Evolutionary conservation across 768 basidiomycete species (phyloP).

Genomic region (Trichaptum fuscoviolaceum): DNA sequence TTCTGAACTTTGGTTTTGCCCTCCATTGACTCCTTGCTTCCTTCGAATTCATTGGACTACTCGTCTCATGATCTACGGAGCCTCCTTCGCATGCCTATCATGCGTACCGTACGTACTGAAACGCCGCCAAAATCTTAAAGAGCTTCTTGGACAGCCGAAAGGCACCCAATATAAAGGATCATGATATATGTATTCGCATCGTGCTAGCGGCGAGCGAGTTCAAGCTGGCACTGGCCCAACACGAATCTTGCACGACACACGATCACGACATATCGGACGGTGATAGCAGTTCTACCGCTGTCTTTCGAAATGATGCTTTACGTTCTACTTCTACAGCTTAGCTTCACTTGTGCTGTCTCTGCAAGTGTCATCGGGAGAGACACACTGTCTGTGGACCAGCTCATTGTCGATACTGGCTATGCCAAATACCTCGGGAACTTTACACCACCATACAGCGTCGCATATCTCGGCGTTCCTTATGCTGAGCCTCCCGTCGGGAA

Average conservation of each 20-base stretch:
- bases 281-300: no score
- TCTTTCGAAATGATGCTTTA: neutral
- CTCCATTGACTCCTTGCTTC: neutral
- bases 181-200: neutral
- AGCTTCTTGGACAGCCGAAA: neutral
- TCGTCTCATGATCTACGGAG: neutral
- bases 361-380: neutral
- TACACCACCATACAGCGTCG: slow-evolving; percentile 46
- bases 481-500: slow-evolving; percentile 31
- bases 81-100: neutral
- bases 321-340: neutral
- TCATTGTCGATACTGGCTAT: slow-evolving; percentile 51
- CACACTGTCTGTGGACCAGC: neutral
- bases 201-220: no score
- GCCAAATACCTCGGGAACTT: slow-evolving; percentile 51
- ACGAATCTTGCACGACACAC: no score
- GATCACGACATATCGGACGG: no score
- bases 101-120: neutral
- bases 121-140: neutral
- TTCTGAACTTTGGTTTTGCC: neutral
- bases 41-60: neutral
- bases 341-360: neutral
- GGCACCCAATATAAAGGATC: neutral
- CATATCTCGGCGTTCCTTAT: slow-evolving; percentile 42
- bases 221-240: no score